A percentile compares a stretch with the other conserved stretches of the same genome.
Conservation (phyloP, 805 yeast species). For the Diddensiella transvaalensis region DNA sequence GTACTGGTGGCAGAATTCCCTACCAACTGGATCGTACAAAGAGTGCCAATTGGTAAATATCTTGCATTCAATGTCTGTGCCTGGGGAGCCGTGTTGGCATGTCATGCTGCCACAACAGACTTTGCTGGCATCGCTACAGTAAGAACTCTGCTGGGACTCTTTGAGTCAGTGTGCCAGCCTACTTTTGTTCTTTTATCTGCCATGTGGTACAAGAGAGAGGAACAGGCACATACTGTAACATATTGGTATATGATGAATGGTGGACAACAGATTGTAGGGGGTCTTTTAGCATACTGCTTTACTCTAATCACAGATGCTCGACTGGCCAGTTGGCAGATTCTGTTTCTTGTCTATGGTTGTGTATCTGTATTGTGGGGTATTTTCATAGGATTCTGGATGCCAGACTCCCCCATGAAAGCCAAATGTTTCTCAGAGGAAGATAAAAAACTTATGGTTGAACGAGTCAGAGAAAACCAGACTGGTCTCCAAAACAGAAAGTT, state of each 20-base stretch:
- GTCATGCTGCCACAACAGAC: slow-evolving; percentile 33
- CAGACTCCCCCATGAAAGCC: slow-evolving; percentile 48
- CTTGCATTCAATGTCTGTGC: slow-evolving; percentile 10
- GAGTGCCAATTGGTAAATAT: slow-evolving; percentile 17
- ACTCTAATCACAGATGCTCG: slow-evolving; percentile 33
- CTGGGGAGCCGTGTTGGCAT: slow-evolving; percentile 16
- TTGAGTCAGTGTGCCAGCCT: slow-evolving; percentile 48
- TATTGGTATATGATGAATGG: slow-evolving; percentile 44
- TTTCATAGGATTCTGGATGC: slow-evolving; percentile 24
- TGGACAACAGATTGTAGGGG: slow-evolving; percentile 43
- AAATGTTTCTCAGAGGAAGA: slow-evolving; percentile 42
- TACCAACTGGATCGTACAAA: slow-evolving; percentile 39
- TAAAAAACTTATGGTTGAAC: slow-evolving; percentile 36
- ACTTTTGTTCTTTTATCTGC: slow-evolving; percentile 52
- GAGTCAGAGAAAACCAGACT: slow-evolving; percentile 35
- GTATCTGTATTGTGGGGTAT: slow-evolving; percentile 42
- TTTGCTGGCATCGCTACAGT: slow-evolving; percentile 45
- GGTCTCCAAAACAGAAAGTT: slow-evolving; percentile 41
- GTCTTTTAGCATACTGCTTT: slow-evolving; percentile 46
- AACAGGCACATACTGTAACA: slow-evolving; percentile 43
- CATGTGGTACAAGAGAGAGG: slow-evolving; percentile 49
- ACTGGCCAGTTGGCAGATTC: slow-evolving; percentile 47
- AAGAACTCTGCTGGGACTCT: slow-evolving; percentile 49
- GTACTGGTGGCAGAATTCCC: slow-evolving; percentile 44
- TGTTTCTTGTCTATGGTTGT: slow-evolving; percentile 55